Conservation (phyloP, 179 eudicot genomes). For the Actinidia arguta region DNA sequence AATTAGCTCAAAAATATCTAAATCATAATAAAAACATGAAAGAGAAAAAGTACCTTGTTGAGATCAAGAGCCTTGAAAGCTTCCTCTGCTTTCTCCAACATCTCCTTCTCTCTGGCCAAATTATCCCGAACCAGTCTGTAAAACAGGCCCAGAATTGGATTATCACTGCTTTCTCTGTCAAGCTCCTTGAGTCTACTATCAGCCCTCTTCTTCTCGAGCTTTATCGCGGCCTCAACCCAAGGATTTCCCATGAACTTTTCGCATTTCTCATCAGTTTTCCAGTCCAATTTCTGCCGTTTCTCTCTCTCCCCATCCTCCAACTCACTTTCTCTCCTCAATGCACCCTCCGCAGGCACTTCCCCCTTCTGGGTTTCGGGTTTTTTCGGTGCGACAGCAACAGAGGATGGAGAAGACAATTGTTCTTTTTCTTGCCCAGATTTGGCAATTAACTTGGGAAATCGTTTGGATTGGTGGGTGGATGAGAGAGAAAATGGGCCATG, state of each 20-base stretch:
- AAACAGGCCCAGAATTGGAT: constrained; percentile 63
- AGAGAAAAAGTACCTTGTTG: constrained; percentile 59
- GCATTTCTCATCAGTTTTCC: constrained; percentile 94
- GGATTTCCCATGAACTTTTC: constrained; percentile 98
- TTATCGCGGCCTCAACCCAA: constrained; percentile 94
- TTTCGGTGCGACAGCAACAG: constrained; percentile 41
- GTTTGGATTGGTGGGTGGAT: constrained; percentile 36
- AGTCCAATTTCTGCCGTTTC: constrained; percentile 67
- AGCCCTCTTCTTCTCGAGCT: constrained; percentile 92
- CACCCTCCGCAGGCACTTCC: constrained; percentile 18
- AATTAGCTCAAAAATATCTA: too few species aligned
- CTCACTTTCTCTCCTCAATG: constrained; percentile 19
- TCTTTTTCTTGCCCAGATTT: constrained; percentile 57
- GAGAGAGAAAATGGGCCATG: constrained; percentile 22
- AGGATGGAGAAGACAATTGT: constrained; percentile 35
- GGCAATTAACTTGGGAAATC: constrained; percentile 35
- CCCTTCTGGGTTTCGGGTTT: constrained; percentile 31
- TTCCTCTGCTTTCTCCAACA: constrained; percentile 73
- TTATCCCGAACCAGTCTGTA: constrained; percentile 59
- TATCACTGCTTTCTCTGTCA: constrained; percentile 68
- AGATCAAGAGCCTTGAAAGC: constrained; percentile 96
- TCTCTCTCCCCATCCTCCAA: constrained; percentile 32
- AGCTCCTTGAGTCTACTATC: constrained; percentile 88
- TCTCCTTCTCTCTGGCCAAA: constrained; percentile 72
- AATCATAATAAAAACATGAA: not conserved